These are phyloP conservation scores for Lentinula lateritia DNA, from an alignment of 768 basidiomycete species.

Conservation along the genomic window DNA sequence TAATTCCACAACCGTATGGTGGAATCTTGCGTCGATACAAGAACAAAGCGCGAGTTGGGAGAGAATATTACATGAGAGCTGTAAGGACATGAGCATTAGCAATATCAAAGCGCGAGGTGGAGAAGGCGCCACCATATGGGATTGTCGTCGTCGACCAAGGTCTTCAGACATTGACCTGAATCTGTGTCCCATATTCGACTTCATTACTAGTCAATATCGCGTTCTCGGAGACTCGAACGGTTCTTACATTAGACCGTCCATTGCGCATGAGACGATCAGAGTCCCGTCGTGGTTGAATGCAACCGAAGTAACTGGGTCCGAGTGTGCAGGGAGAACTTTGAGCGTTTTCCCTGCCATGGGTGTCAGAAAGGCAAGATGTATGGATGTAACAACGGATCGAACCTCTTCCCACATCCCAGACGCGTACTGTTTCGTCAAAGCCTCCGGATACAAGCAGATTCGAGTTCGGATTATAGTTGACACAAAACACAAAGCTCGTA, in stretches of 20 bases:
- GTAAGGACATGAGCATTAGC: not conserved
- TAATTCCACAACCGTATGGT: slow-evolving; percentile 94
- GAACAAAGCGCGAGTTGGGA: slow-evolving; percentile 84
- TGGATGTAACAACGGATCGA: slow-evolving; percentile 5
- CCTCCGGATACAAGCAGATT: slow-evolving; percentile 91
- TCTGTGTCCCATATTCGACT: slow-evolving; percentile 98
- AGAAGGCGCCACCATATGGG: slow-evolving; percentile 64
- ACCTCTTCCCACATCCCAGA: slow-evolving; percentile 97
- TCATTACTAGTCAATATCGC: slow-evolving; percentile 6
- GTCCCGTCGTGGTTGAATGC: slow-evolving; percentile 94
- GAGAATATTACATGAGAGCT: slow-evolving; percentile 90
- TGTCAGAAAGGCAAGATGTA: slow-evolving; percentile 1
- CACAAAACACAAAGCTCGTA: slow-evolving; percentile 91
- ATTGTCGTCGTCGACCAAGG: slow-evolving; percentile 93
- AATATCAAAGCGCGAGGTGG: slow-evolving; percentile 9
- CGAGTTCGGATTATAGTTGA: slow-evolving; percentile 87
- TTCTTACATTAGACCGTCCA: slow-evolving; percentile 93
- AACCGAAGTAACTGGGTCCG: slow-evolving; percentile 94
- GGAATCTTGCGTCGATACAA: slow-evolving; percentile 91
- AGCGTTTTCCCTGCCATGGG: slow-evolving; percentile 65
- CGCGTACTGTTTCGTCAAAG: slow-evolving; percentile 90
- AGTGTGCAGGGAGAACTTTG: slow-evolving; percentile 90
- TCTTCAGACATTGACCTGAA: slow-evolving; percentile 97
- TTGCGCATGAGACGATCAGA: slow-evolving; percentile 89
- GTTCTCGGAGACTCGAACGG: slow-evolving; percentile 5